Evolutionary conservation across 257 asterid species (phyloP), one percentile per base, ranked within the genome.

Genomic region (Nemophila menziesii): DNA sequence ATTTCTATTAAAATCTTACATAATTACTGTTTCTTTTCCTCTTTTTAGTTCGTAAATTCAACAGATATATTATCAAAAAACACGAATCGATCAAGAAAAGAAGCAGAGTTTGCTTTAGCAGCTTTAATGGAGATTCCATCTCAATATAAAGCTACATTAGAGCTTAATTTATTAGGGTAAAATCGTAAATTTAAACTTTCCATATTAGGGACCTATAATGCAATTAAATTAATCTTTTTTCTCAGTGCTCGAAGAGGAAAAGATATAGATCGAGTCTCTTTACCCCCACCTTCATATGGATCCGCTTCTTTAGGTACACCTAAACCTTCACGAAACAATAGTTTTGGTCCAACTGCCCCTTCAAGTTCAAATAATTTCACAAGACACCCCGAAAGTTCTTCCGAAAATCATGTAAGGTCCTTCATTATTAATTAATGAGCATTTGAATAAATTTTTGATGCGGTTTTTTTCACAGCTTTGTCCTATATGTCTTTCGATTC

Each of bases 91-190:
- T 62, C 93, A 58, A 66, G 85, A 61, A 89, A 80, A 66, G 97
- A 89, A 70, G 80, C 95, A 4, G 97, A 84, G 69, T 89, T 89
- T 74, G 82, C 97, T 46, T 89, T 89, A 59, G 54, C 86, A 13
- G 93, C 97, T 33, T 76, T 89, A 56, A 89, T 89, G 97, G 97
- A 89, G 64, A 89, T 89, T 58, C 97, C 97, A 20, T 47, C 92
- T 56, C 97, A 89, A 64, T 89, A 89, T 48, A 84, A 71, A 70
- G 95, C 97, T 14, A 89, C 97, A 5, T 61, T 89, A 43, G 97
- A 89, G 80, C 86, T 89, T 29, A 65, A 76, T 55, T 69, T 89
- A 56, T 82, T 89, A 52, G 95, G 95, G 97, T 84, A 69, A 54
- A 23, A 36, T 14, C 4, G 12, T 29, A 29, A 29, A 13, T 29